phyloP scores from a whole-genome alignment of 805 yeast genomes.

The Pichia gijzeniarum region DNA sequence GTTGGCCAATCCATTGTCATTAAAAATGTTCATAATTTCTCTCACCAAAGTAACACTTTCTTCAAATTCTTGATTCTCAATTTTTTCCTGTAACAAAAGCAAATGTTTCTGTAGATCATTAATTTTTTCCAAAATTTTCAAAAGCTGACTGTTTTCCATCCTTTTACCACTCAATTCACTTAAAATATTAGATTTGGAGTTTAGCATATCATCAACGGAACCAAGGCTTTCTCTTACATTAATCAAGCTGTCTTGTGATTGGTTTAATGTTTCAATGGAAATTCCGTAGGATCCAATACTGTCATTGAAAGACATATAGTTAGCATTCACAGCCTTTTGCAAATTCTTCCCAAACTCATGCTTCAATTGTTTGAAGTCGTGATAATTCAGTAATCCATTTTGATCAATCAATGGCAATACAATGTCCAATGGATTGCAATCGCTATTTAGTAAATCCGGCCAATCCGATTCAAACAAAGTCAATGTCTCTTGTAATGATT shows the following conservation, averaged over 20 bases:
- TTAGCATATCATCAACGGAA: slow-evolving; percentile 19
- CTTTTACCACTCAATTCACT: slow-evolving; percentile 61
- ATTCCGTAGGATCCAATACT: slow-evolving; percentile 79
- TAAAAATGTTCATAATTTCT: slow-evolving; percentile 38
- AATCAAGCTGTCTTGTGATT: slow-evolving; percentile 44
- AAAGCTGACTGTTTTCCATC: slow-evolving; percentile 55
- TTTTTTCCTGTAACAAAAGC: slow-evolving; percentile 53
- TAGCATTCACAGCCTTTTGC: slow-evolving; percentile 67
- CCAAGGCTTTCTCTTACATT: slow-evolving; percentile 19
- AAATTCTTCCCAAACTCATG: slow-evolving; percentile 50
- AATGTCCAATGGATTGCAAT: slow-evolving; percentile 76
- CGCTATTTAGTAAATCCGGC: slow-evolving; percentile 39
- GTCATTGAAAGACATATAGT: slow-evolving; percentile 78
- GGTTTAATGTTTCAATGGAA: slow-evolving; percentile 54
- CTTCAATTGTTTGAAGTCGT: slow-evolving; percentile 60
- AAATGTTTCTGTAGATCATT: slow-evolving; percentile 55
- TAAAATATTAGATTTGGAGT: slow-evolving; percentile 49
- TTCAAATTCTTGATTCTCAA: slow-evolving; percentile 65
- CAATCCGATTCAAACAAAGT: slow-evolving; percentile 19
- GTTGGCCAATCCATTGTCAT: slow-evolving; percentile 49
- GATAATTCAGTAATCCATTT: slow-evolving; percentile 70
- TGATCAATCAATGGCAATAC: slow-evolving; percentile 81
- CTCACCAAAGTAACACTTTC: slow-evolving; percentile 35
- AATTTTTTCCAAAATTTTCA: slow-evolving; percentile 63
- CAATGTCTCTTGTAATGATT: slow-evolving; percentile 8